phyloP scores from a whole-genome alignment of 83 land plant genomes.

The Larix sibirica region DNA sequence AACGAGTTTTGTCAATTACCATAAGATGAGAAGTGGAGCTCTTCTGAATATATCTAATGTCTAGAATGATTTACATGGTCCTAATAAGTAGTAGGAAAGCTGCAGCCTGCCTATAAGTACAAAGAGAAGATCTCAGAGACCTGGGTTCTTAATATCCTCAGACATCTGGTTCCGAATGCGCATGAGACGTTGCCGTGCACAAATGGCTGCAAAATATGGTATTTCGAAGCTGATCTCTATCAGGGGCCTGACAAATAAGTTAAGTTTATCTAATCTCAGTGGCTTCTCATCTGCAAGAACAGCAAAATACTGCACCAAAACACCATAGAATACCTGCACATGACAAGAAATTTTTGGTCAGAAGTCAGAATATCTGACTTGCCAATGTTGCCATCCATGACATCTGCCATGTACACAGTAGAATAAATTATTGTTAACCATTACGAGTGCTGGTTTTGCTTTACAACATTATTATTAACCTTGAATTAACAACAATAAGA shows the following conservation, averaged over 20 bases:
- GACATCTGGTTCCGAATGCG: slow-evolving; percentile 60
- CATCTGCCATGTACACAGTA: slow-evolving; percentile 12
- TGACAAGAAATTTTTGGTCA: neutral
- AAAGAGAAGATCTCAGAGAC: slow-evolving; percentile 29
- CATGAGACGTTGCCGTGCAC: slow-evolving; percentile 83
- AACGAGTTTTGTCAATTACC: neutral
- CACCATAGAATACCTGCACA: slow-evolving; percentile 91
- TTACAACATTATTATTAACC: neutral
- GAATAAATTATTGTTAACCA: neutral
- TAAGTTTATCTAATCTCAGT: slow-evolving; percentile 46
- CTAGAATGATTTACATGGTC: neutral
- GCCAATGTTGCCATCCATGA: slow-evolving; percentile 5
- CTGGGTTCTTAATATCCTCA: slow-evolving; percentile 68
- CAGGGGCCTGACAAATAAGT: slow-evolving; percentile 76
- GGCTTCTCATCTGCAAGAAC: slow-evolving; percentile 59
- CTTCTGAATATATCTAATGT: neutral
- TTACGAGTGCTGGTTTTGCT: neutral
- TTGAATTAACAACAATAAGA: neutral
- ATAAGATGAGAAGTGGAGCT: neutral
- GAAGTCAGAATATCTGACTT: neutral
- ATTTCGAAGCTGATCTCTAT: slow-evolving; percentile 85
- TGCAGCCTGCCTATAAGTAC: neutral
- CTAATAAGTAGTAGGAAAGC: neutral
- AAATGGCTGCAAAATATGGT: slow-evolving; percentile 90
- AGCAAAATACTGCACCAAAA: slow-evolving; percentile 88